Evolutionary conservation across 1,284 basidiomycete species (phyloP), one percentile per base, ranked within the genome.

Genomic region (Mixia osmundae): DNA sequence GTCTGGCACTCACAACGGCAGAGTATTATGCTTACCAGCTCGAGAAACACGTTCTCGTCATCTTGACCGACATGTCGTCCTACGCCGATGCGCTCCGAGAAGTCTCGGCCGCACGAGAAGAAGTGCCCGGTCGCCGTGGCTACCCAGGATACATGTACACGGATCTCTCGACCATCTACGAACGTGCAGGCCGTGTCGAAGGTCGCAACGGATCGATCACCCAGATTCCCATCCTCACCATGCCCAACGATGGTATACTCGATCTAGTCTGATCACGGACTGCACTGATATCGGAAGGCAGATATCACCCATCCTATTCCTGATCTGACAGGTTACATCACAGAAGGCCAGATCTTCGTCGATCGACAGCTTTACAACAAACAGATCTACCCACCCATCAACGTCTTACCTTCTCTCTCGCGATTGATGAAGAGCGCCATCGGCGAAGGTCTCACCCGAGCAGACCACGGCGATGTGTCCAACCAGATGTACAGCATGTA

Each of bases 141-240:
- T 99, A 97, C 68, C 91, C 91, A 32, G 85, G 83, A 59, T 91
- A 91, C 66, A 91, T 91, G 85, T 95, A 95, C 63, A 95, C 85
- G 12, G 85, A 95, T 45, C 42, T 60, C 50, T 57, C 91, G 41
- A 95, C 89, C 18, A 87, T 99, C 54, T 99, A 99, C 61, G 91
- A 99, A 62, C 83, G 91, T 62, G 91, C 91, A 33, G 91, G 91
- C 40, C 87, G 91, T 57, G 91, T 99, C 32, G 63, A 89, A 60
- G 91, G 91, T 44, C 71, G 91, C 44, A 95, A 95, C 61, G 91
- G 91, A 33, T 95, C 87, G 30, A 99, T 99, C 63, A 99, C 91
- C 34, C 91, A 99, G 63, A 94, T 97, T 56, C 91, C 91, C 39
- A 99, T 97, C 54, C 67, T 99, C 46, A 97, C 91, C 42, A 99